phyloP scores from a whole-genome alignment of 306 rosid species.

The Vigna angularis region DNA sequence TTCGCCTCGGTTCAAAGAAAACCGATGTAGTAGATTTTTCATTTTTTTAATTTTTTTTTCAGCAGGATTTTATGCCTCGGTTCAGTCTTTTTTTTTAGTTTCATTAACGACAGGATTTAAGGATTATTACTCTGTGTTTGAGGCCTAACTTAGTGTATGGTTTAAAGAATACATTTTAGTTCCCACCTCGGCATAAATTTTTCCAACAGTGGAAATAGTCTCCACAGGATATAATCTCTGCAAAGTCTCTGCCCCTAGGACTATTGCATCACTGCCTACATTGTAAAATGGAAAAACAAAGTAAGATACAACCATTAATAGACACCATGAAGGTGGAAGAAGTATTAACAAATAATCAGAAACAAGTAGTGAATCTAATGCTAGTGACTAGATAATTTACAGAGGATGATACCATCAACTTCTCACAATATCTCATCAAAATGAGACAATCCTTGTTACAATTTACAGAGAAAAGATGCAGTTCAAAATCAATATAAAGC shows the following conservation, averaged over 20 bases:
- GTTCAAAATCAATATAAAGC: slow-evolving; percentile 24
- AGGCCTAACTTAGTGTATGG: neutral
- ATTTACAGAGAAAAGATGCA: slow-evolving; percentile 41
- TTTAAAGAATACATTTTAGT: neutral
- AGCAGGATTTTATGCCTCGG: no score
- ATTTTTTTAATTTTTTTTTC: no score
- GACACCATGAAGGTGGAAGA: slow-evolving; percentile 6
- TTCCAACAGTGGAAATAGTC: slow-evolving; percentile 87
- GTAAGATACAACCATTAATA: neutral
- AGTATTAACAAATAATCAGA: slow-evolving; percentile 5
- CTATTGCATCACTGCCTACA: slow-evolving; percentile 92
- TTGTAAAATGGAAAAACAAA: slow-evolving; percentile 2
- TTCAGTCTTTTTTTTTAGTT: no score
- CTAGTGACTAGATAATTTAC: neutral
- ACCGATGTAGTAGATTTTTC: no score
- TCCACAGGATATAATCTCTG: slow-evolving; percentile 90
- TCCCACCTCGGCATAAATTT: slow-evolving; percentile 80
- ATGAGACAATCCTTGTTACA: slow-evolving; percentile 69
- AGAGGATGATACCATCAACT: slow-evolving; percentile 83
- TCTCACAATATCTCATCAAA: slow-evolving; percentile 87
- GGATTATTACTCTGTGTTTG: neutral
- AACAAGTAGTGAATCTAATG: slow-evolving; percentile 13
- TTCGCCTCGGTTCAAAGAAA: no score
- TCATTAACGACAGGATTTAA: no score
- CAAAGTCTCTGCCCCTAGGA: slow-evolving; percentile 91